Evolutionary conservation across 1,139 yeast genomes (phyloP), one percentile per base, ranked within the genome.

Genomic region (Magnusiomyces clavatus): DNA sequence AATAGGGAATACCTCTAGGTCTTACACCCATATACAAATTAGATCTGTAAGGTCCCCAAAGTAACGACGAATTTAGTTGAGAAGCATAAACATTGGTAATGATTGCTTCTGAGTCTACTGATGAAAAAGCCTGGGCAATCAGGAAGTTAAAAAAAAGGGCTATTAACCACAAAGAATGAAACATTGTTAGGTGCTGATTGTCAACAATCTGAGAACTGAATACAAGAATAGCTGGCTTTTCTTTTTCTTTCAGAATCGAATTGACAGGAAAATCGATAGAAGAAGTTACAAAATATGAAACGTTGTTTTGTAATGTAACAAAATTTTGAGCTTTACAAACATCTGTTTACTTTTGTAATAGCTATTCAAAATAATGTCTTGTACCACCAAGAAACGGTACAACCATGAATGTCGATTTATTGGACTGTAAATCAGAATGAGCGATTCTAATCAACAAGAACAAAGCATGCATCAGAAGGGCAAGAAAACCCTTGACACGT

Each of bases 1-100:
- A 85, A 46, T 82, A 73, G n/a, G 96, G 85, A 47, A 82, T 64
- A 16, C 66, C 61, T 47, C 90, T 72, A 2, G 98, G 96, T 48
- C 92, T 75, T 45, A 92, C 69, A 0, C 98, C 97, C 58, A 90
- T 74, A 68, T 90, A 92, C 47, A 88, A 73, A 52, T 88, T 85
- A 12, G 97, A 83, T 59, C 97, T 71, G 68, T 90, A 92, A 0
- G 97, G 95, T 0, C 96, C 97, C 98, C 98, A 92, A 35, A 80
- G 66, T 24, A 83, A 67, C 1, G 83, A 76, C 34, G 74, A 67
- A 50, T 71, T 69, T 10, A 75, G 67, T 17, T 62, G 58, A 41
- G 61, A 50, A n/a, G 66, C 57, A 51, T 67, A 70, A 37, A 66
- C 65, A 12, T 57, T 55, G 17, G 57, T 49, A 17, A 63, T 31